Evolutionary conservation across 257 asterid genomes (phyloP).

Genomic region (Solanum neorickii): DNA sequence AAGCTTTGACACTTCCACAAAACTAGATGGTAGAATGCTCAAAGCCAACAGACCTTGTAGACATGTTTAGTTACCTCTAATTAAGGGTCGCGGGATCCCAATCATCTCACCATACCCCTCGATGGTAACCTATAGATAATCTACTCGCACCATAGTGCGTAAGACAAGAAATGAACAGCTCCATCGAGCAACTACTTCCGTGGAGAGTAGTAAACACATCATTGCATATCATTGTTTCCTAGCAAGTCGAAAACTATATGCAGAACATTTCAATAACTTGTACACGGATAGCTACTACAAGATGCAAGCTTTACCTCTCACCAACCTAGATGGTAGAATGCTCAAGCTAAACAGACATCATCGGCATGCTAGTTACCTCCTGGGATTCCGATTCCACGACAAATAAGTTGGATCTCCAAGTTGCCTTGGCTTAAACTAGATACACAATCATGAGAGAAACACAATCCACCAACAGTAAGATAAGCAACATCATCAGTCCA

Average conservation of each 20-base stretch:
- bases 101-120: not conserved
- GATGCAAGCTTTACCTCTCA: not conserved
- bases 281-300: not conserved
- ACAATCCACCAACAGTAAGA: constrained; percentile 14
- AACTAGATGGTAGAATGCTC: not conserved
- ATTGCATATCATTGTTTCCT: not conserved
- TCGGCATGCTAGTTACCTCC: not conserved
- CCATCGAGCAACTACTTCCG: not conserved
- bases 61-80: not conserved
- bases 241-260: not conserved
- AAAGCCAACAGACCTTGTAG: not conserved
- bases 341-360: not conserved
- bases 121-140: not conserved
- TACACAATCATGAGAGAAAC: constrained; percentile 6
- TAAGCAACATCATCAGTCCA: constrained; percentile 29
- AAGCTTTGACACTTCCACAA: not conserved
- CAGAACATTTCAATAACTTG: not conserved
- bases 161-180: not conserved
- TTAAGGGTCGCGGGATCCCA: not conserved
- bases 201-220: not conserved
- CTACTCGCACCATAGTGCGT: not conserved
- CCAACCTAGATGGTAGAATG: not conserved
- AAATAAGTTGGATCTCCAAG: not conserved
- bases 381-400: not conserved
- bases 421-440: constrained; percentile 17